These are phyloP conservation scores for Xenosphaeropsis pyriputrescens DNA, from an alignment of 2,329 filamentous ascomycete species.

Conservation along the genomic window DNA sequence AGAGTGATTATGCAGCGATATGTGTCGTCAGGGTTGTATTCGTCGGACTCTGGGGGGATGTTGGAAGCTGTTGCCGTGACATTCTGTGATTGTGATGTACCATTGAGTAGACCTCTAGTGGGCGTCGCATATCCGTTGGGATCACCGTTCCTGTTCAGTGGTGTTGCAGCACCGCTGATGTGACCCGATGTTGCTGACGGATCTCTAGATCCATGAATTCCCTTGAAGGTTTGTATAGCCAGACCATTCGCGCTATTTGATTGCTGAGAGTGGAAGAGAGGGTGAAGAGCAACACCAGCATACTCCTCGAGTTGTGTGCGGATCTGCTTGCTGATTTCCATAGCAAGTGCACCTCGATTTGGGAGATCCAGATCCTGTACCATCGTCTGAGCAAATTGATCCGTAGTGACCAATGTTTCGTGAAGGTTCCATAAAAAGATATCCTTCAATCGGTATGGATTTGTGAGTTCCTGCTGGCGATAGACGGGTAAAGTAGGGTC, in stretches of 20 bases:
- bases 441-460: constrained; percentile 80
- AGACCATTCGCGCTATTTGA: constrained; percentile 16
- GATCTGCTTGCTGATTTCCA: constrained; percentile 85
- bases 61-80: constrained; percentile 58
- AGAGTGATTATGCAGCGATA: constrained; percentile 87
- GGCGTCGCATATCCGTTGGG: constrained; percentile 31
- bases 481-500: constrained; percentile 69
- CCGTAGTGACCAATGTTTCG: constrained; percentile 84
- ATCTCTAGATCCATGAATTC: constrained; percentile 15
- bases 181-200: constrained; percentile 25
- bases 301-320: constrained; percentile 93
- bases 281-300: constrained; percentile 83
- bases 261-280: constrained; percentile 60
- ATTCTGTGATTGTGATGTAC: constrained; percentile 23
- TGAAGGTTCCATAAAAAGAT: constrained; percentile 98
- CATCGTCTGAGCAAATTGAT: constrained; percentile 83
- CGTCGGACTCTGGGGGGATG: constrained; percentile 49
- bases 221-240: constrained; percentile 17
- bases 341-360: constrained; percentile 51
- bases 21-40: constrained; percentile 81
- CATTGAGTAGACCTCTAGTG: constrained; percentile 26
- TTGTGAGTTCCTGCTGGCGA: constrained; percentile 61
- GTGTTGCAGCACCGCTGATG: constrained; percentile 40
- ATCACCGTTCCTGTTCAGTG: constrained; percentile 29
- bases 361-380: constrained; percentile 91